Base-by-base conservation (phyloP, 2,329 filamentous ascomycete species). In the Fusarium sp. region DNA sequence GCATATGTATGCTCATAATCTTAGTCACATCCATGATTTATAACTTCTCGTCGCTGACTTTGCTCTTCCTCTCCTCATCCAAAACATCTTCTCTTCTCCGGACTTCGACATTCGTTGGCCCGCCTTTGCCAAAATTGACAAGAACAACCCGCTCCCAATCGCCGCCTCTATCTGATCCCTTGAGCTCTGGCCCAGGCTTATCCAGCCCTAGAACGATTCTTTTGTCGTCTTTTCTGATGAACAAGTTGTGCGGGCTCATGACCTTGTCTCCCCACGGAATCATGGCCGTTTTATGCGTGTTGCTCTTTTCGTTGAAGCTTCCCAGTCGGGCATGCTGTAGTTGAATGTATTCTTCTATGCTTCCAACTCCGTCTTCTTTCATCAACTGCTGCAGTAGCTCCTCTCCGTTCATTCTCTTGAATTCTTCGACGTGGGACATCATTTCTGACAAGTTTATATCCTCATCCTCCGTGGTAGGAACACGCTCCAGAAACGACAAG, bases 241-340 rank as follows among this genome's bases (percentile, higher is more conserved):
- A 78, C 8, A 86, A 48, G 11, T 73, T 73, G 4, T 76, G 74
- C 4, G 87, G 86, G 60, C 82, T 82, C 52, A 89, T 88, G n/a
- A 83, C 82, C 71, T 88, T 87, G 6, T 87, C 81, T 0, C 75
- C 78, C 85, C 84, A 88, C 0, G 81, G 71, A n/a, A 84, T 83
- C 27, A 54, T 37, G 6, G 79, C 73, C 14, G 81, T 80, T 1
- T 70, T 70, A 36, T 84, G 77, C 35, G 66, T 63, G 33, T 73
- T 72, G 3, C 76, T 76, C 41, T 70, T 75, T 4, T 73, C 23
- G 23, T 25, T 25, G 8, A 25, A 25, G 23, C 23, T 25, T 25
- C 8, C 23, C 23, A 25, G 8, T 8, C 23, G 23, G 23, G 6
- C 23, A 8, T 25, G 23, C 23, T 25, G 23, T 6, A 25, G 23